Evolutionary conservation across 345 rosid genomes (phyloP), one percentile per base, ranked within the genome.

Genomic region (Adansonia digitata): DNA sequence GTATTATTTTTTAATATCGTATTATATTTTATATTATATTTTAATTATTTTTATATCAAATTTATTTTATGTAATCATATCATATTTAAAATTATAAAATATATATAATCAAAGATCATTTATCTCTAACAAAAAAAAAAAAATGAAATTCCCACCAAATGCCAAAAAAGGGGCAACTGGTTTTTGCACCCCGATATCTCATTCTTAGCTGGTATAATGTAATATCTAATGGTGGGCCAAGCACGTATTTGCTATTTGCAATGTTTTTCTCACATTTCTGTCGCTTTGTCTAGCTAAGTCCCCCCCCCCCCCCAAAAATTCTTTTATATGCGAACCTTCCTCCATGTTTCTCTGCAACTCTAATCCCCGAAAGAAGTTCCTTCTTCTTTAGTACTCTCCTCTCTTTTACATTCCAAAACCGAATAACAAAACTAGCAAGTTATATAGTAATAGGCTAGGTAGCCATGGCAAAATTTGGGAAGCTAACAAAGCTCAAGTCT

Each of bases 401-500:
- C 43, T 62, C 68, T 72, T 48, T 26, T 66, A 63, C 60, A 22
- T 42, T n/a, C 70, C 62, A 78, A 72, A 24, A 65, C 55, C 52
- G 52, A 40, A 24, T 17, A 13, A 53, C 37, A 34, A 79, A 71
- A 71, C 72, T 74, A 39, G 5, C 27, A 18, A 42, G 7, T 17
- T 31, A 14, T 34, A 1, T 17, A 34, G 35, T 7, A 0, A 66
- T 0, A 55, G 72, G 34, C 34, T 10, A 56, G 62, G 72, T 76
- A 59, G 49, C 73, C 51, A 94, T 94, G 98, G 94, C 87, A 45
- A 91, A 86, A 76, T 82, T 67, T 11, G 94, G 90, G 48, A 92
- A 88, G 86, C 78, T 94, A 29, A 92, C 91, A 8, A 91, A 90
- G 82, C 94, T 94, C 62, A 92, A 89, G 86, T 92, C 98, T n/a